Evolutionary conservation across 1,139 yeast species (phyloP).

Genomic region (Yarrowia galli): DNA sequence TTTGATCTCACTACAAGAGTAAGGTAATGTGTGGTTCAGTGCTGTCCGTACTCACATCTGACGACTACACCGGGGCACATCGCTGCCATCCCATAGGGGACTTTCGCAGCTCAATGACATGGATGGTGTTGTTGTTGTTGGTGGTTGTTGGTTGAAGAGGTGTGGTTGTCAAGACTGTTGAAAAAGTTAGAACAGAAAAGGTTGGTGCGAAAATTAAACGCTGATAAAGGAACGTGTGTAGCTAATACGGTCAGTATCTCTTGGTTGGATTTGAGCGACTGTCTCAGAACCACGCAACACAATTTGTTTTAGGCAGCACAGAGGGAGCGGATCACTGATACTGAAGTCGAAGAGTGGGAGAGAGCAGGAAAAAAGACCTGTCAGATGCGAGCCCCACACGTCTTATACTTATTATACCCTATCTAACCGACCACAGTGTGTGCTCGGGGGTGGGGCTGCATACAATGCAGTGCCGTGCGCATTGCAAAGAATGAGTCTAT

Average conservation of each 20-base stretch:
- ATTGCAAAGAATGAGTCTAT: conserved; percentile 29
- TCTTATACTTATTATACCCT: not conserved
- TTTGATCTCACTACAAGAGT: not conserved
- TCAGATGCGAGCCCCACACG: not conserved
- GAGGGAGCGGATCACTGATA: no score
- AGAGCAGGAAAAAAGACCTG: not conserved
- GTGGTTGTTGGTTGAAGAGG: not conserved
- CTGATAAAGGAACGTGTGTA: conserved; percentile 22
- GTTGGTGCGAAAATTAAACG: conserved; percentile 27
- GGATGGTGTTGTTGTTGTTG: not conserved
- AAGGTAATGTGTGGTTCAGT: no score
- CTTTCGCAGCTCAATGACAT: conserved; percentile 39
- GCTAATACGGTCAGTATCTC: conserved; percentile 3
- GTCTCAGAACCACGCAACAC: conserved; percentile 5
- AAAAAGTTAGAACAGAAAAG: conserved; percentile 21
- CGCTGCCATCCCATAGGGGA: conserved; percentile 39
- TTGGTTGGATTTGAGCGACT: no score
- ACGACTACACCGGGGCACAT: conserved; percentile 35
- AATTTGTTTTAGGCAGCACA: not conserved
- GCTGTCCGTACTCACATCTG: conserved; percentile 20
- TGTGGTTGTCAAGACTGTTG: not conserved
- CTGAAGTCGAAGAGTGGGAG: no score
- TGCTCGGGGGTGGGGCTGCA: conserved; percentile 35
- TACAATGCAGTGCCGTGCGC: conserved; percentile 38
- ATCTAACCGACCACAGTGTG: not conserved